Conservation (phyloP, 2,329 filamentous ascomycete genomes). For the Pestalotiopsis sp. region DNA sequence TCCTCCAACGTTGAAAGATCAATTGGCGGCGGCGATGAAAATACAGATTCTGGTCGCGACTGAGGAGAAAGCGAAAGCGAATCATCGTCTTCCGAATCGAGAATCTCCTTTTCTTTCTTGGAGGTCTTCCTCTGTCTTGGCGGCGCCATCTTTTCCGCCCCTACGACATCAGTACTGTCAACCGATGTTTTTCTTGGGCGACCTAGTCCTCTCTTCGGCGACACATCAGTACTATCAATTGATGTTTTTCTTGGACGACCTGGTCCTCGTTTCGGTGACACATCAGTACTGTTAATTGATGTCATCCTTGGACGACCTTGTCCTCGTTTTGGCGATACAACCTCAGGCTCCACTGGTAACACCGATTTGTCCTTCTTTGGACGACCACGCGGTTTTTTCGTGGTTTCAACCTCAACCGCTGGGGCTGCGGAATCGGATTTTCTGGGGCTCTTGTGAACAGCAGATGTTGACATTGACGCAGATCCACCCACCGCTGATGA, state of each 20-base stretch:
- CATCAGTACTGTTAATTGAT: neutral
- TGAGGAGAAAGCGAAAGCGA: constrained; percentile 29
- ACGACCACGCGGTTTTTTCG: constrained; percentile 40
- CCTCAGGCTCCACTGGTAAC: neutral
- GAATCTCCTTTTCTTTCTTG: constrained; percentile 43
- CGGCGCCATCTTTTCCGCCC: constrained; percentile 8
- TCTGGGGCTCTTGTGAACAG: constrained; percentile 24
- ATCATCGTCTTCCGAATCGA: constrained; percentile 48
- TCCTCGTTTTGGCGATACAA: constrained; percentile 1
- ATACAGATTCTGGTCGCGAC: constrained; percentile 37
- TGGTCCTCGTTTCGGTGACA: too few species aligned
- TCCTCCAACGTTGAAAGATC: constrained; percentile 45
- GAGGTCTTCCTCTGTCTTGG: constrained; percentile 17
- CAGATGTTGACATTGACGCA: constrained; percentile 21
- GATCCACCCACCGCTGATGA: neutral
- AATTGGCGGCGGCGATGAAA: constrained; percentile 42
- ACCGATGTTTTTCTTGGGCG: neutral
- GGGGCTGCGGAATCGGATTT: constrained; percentile 12
- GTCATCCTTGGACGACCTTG: constrained; percentile 8
- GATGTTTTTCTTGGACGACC: constrained; percentile 10
- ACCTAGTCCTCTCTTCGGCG: too few species aligned
- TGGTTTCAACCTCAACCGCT: constrained; percentile 17
- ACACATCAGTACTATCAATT: too few species aligned
- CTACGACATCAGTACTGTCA: neutral
- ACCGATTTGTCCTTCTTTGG: constrained; percentile 36